Evolutionary conservation across 2,329 filamentous ascomycete species (phyloP).

Genomic region (Botrytis tulipae): DNA sequence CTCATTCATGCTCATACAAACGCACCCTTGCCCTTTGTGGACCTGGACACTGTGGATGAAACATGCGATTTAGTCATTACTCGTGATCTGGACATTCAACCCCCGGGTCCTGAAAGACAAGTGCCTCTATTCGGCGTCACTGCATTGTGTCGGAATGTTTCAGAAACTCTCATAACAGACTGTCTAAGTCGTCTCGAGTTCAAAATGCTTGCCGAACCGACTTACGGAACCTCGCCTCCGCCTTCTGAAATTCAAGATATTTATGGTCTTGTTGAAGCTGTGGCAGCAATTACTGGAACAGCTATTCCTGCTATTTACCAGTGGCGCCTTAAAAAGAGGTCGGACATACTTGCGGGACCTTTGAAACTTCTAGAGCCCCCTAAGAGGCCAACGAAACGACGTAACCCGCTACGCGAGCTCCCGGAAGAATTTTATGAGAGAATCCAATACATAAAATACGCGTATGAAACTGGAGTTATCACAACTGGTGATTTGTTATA

Average conservation of each 20-base stretch:
- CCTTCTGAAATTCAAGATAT: neutral
- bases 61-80: conserved; percentile 12
- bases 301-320: conserved; percentile 3
- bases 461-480: neutral
- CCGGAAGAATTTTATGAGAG: neutral
- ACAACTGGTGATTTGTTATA: conserved; percentile 8
- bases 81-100: neutral
- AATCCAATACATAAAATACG: neutral
- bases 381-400: neutral
- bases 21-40: neutral
- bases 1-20: conserved; percentile 7
- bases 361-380: neutral
- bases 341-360: neutral
- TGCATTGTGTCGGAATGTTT: conserved; percentile 11
- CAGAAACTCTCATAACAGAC: conserved; percentile 15
- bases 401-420: neutral
- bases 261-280: neutral
- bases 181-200: conserved; percentile 12
- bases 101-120: neutral
- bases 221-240: neutral
- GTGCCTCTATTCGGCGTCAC: neutral
- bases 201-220: neutral
- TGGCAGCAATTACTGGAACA: conserved; percentile 16
- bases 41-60: neutral
- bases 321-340: neutral